Conservation (phyloP, 441 rosid genomes). For the Adansonia rubrostipa region DNA sequence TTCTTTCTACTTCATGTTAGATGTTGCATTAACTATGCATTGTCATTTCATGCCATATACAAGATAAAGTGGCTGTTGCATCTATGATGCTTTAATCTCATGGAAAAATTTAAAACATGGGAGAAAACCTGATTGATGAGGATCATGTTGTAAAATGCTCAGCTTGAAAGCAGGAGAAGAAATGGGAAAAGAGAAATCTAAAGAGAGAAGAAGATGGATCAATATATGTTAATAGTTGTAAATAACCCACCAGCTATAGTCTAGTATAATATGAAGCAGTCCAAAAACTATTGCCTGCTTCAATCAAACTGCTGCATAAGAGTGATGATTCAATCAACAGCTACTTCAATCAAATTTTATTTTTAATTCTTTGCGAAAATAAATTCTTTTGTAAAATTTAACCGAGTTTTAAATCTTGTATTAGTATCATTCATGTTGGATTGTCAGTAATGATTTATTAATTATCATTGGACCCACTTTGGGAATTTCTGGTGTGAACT, state of each 20-base stretch:
- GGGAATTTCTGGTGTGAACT: conserved; percentile 12
- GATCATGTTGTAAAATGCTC: conserved; percentile 10
- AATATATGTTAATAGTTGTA: not conserved
- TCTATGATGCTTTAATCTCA: conserved; percentile 5
- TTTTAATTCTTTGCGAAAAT: not conserved
- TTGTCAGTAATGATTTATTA: not conserved
- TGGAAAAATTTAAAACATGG: not conserved
- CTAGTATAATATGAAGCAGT: not conserved
- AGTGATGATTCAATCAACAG: not conserved
- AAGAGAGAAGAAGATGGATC: conserved; percentile 15
- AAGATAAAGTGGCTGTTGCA: not conserved
- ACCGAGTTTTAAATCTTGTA: not conserved
- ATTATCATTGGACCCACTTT: not conserved
- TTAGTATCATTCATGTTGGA: not conserved
- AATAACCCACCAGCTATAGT: not conserved
- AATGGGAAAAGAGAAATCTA: not conserved
- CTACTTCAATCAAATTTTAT: not conserved
- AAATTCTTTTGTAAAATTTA: not conserved
- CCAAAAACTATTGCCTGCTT: conserved; percentile 11
- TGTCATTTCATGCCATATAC: not conserved
- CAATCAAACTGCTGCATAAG: conserved; percentile 5
- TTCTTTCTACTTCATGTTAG: not conserved
- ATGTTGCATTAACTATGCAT: not conserved
- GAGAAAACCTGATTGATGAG: conserved; percentile 17
- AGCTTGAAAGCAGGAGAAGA: conserved; percentile 14